A percentile compares a stretch with the other conserved stretches of the same genome.
Conservation (phyloP, 768 basidiomycete species). For the Pleurotus citrinopileatus region DNA sequence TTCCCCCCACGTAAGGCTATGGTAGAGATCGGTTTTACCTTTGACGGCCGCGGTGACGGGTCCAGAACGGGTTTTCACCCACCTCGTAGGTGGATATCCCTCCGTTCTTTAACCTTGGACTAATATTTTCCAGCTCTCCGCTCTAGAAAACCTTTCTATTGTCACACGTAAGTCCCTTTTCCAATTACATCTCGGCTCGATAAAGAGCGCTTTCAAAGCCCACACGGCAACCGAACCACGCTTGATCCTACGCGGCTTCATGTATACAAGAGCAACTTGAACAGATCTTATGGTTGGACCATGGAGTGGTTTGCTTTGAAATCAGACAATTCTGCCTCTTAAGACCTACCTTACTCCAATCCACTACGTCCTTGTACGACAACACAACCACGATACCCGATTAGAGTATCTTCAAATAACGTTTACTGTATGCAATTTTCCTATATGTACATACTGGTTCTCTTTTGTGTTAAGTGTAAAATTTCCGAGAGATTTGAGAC, state of each 20-base stretch:
- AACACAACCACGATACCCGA: no score
- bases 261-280: background rate
- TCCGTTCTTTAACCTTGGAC: background rate
- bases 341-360: no score
- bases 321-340: no score
- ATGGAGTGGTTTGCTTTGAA: background rate
- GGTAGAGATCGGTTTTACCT: background rate
- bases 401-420: no score
- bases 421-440: no score
- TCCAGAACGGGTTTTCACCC: background rate
- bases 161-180: background rate
- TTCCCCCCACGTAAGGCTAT: background rate
- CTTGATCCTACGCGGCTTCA: background rate
- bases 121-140: background rate
- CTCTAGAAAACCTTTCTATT: background rate
- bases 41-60: background rate
- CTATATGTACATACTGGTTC: no score
- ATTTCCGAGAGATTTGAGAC: no score
- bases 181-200: background rate
- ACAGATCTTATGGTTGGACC: background rate
- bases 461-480: no score
- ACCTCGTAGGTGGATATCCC: background rate
- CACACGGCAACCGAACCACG: background rate
- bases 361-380: no score
- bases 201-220: background rate